These are phyloP conservation scores for Amauroascus niger DNA, from an alignment of 2,329 filamentous ascomycete genomes.

Conservation along the genomic window DNA sequence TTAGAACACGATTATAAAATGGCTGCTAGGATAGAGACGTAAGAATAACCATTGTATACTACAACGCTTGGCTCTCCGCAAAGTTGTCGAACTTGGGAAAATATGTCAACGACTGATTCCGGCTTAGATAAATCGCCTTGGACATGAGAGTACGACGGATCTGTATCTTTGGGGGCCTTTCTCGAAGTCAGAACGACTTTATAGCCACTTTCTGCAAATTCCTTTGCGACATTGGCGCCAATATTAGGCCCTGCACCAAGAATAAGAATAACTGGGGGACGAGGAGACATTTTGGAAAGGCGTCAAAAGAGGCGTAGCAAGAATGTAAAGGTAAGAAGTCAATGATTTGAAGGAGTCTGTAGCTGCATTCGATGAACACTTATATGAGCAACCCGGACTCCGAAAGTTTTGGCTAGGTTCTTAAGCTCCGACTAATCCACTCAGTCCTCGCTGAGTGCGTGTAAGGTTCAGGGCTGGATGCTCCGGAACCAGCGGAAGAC, in stretches of 20 bases:
- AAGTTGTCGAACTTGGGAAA: background rate
- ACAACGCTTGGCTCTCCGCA: background rate
- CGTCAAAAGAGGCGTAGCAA: background rate
- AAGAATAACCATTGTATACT: background rate
- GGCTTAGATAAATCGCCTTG: background rate
- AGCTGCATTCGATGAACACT: no score
- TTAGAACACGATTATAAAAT: background rate
- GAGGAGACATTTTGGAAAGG: background rate
- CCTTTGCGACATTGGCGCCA: background rate
- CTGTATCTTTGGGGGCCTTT: background rate
- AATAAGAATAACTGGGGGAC: background rate
- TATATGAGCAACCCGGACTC: no score
- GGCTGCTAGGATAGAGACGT: background rate
- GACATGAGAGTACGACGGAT: background rate
- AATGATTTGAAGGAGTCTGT: no score
- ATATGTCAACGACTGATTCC: background rate
- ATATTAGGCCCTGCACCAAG: background rate
- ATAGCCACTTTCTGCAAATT: background rate
- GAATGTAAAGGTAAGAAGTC: background rate
- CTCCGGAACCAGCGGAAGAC: no score
- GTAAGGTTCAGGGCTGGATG: no score
- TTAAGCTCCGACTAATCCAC: no score
- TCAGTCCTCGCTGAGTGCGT: no score
- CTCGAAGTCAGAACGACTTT: background rate
- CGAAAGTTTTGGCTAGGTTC: no score